Percentiles rank a stretch among this genome's conserved stretches.
phyloP scores from a whole-genome alignment of 1,284 basidiomycete genomes.

The Rhodotorula sp. region DNA sequence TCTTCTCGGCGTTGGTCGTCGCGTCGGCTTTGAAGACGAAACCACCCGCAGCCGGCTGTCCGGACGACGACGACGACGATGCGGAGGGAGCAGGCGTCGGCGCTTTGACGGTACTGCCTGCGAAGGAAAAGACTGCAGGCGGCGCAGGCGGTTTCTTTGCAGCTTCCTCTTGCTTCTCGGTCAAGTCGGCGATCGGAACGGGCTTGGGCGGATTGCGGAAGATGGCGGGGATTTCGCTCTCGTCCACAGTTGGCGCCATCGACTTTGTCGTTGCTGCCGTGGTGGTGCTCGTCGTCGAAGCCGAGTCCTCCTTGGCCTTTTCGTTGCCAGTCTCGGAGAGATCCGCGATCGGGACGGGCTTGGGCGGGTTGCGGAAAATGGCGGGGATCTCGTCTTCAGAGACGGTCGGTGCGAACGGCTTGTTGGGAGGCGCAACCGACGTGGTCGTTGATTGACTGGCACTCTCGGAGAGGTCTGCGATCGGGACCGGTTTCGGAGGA shows the following conservation, averaged over 20 bases:
- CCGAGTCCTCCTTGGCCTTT: not conserved
- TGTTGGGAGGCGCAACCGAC: not conserved
- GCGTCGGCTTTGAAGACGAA: conserved; percentile 43
- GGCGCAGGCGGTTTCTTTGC: conserved; percentile 38
- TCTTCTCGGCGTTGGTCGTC: conserved; percentile 37
- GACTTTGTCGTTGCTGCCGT: not conserved
- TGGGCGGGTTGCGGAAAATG: conserved; percentile 26
- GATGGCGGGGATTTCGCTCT: conserved; percentile 21
- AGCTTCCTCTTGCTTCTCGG: conserved; percentile 6
- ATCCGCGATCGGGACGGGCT: conserved; percentile 11
- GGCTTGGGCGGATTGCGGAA: conserved; percentile 26
- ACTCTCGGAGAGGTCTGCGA: conserved; percentile 13
- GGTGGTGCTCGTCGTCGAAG: not conserved
- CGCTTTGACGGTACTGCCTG: conserved; percentile 34
- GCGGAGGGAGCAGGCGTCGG: conserved; percentile 1
- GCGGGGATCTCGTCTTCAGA: conserved; percentile 11
- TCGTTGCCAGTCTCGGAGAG: conserved; percentile 5
- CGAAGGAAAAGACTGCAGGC: conserved; percentile 41
- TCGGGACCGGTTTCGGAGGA: conserved; percentile 15
- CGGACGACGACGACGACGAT: not conserved
- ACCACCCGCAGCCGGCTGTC: conserved; percentile 30
- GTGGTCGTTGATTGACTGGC: not conserved
- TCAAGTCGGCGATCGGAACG: conserved; percentile 12
- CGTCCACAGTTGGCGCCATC: not conserved
- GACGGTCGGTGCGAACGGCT: not conserved